Evolutionary conservation across 2,329 filamentous ascomycete genomes (phyloP), one percentile per base, ranked within the genome.

Genomic region (Alternaria angustiovoidea): DNA sequence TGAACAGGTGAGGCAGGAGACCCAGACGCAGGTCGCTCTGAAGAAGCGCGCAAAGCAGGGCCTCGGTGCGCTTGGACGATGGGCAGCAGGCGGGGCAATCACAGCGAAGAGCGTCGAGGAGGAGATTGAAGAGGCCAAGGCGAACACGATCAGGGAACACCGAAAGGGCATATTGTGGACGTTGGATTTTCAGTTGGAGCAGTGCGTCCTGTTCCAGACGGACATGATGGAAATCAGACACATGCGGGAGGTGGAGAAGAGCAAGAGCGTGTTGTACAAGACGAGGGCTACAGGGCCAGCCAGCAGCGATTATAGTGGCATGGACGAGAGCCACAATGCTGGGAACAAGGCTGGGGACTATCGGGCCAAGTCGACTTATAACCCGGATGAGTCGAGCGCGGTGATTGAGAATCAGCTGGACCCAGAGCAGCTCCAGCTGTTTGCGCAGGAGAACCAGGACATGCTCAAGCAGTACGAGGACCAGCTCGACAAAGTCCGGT

Each of bases 401-500:
- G 72, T 76, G 7, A 81, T 84, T 42, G 83, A 86, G 72, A 76
- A 87, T 42, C 86, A 89, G 63, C 82, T 97, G 62, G 92, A 91
- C 18, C 85, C 89, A 22, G 93, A 97, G 75, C 94, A 98, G 79
- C 82, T 95, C 53, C 94, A 97, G 77, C 87, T 97, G 75, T 98
- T 99, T 81, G 94, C 94, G 69, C 87, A 93, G 79, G 94, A 96
- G 75, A 97, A 98, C 75, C 89, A 93, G 78, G 89, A 92, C 65
- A 93, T 99, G 89, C 85, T 98, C 69, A 91, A 91, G 78, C 92
- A 97, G 79, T 97, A 96, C 78, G 93, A 97, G 79, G 93, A 91
- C 80, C 93, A 92, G n/a, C 82, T 98, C 76, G 91, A 94, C 78
- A 95, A 98, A 85, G 93, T 98, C 67, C 91, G 91, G 92, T 96